Percentiles rank a stretch among this genome's conserved stretches.
phyloP scores from a whole-genome alignment of 192 early-diverging fungal species.

The Oehlia diaphana region DNA sequence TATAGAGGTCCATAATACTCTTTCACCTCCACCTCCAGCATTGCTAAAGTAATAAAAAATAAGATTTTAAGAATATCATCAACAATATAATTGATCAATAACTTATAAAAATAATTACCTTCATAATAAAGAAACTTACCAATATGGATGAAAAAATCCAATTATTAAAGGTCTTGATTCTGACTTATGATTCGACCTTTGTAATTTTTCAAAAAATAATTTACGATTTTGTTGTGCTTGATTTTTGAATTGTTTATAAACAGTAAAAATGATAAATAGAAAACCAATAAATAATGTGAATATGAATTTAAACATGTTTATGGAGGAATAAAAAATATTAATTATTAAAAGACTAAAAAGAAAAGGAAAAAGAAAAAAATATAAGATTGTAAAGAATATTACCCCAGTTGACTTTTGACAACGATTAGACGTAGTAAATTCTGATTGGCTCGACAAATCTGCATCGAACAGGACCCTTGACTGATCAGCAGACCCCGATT shows the following conservation, averaged over 20 bases:
- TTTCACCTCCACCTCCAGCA: conserved; percentile 93
- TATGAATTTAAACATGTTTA: neutral
- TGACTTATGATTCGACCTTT: neutral
- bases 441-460: no score
- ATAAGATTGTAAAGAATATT: no score
- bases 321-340: no score
- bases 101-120: neutral
- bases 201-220: neutral
- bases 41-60: conserved; percentile 49
- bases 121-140: conserved; percentile 42
- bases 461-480: no score
- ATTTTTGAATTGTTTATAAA: neutral
- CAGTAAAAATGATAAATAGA: neutral
- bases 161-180: conserved; percentile 42
- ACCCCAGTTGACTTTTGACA: no score
- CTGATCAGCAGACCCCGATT: no score
- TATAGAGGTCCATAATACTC: conserved; percentile 93
- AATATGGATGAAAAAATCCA: conserved; percentile 95
- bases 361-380: no score
- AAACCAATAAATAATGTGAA: neutral
- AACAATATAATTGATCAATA: neutral
- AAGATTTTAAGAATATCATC: neutral
- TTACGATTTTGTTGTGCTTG: neutral
- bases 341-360: no score
- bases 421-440: no score